Conservation (phyloP, 1,139 yeast species). For the Debaryomyces psychrophilus region DNA sequence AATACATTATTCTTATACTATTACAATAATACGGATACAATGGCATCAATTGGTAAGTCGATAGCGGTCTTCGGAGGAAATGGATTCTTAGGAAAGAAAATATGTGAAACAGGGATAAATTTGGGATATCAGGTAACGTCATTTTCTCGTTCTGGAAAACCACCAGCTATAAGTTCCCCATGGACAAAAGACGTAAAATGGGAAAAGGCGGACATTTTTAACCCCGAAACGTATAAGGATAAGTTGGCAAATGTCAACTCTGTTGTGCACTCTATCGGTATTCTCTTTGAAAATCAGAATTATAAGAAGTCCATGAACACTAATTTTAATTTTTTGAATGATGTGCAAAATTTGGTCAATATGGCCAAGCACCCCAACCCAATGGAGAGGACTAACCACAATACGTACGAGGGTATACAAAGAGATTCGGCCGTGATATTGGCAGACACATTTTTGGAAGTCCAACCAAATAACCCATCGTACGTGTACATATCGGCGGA, state of each 20-base stretch:
- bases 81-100: constrained; percentile 75
- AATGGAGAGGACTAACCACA: constrained; percentile 48
- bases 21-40: not conserved
- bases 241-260: constrained; percentile 55
- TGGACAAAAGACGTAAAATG: constrained; percentile 70
- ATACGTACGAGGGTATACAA: constrained; percentile 65
- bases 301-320: constrained; percentile 63
- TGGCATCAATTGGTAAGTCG: constrained; percentile 22
- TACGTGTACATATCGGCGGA: constrained; percentile 86
- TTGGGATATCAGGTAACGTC: constrained; percentile 69
- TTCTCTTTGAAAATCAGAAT: constrained; percentile 63
- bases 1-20: not conserved
- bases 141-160: constrained; percentile 59
- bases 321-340: constrained; percentile 36
- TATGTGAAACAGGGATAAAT: constrained; percentile 68
- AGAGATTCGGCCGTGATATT: constrained; percentile 68
- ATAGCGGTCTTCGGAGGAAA: constrained; percentile 83
- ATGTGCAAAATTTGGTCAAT: constrained; percentile 32
- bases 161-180: constrained; percentile 42
- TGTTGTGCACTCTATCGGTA: constrained; percentile 85
- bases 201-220: constrained; percentile 68
- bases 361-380: constrained; percentile 52
- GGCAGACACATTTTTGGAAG: constrained; percentile 56
- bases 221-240: constrained; percentile 57
- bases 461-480: constrained; percentile 34